Percentiles rank a stretch among this genome's conserved stretches.
These are phyloP conservation scores for Collybia mongolica DNA, from an alignment of 768 basidiomycete species.

Conservation along the genomic window DNA sequence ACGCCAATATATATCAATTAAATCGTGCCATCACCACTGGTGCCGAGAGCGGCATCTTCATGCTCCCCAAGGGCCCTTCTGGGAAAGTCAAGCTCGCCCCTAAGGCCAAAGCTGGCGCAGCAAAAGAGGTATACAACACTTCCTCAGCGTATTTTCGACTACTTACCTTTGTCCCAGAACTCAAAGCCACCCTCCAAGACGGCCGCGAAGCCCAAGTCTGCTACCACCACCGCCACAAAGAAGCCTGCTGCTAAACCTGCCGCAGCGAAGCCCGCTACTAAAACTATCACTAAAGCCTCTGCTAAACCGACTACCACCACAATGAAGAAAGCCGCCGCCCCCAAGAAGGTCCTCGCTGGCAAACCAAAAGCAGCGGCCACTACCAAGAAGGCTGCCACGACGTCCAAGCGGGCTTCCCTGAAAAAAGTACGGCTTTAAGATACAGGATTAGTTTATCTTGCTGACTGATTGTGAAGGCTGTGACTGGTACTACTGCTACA, in stretches of 20 bases:
- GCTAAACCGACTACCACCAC: constrained; percentile 11
- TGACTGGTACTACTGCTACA: constrained; percentile 47
- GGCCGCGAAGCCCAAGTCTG: constrained; percentile 30
- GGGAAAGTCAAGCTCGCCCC: constrained; percentile 68
- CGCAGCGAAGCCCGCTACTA: constrained; percentile 12
- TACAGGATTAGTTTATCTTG: not conserved
- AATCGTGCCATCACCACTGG: constrained; percentile 73
- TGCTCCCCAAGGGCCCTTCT: constrained; percentile 42
- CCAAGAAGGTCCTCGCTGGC: constrained; percentile 15
- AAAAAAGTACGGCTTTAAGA: constrained; percentile 57
- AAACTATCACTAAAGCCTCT: not conserved
- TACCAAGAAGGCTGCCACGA: constrained; percentile 20
- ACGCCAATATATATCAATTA: constrained; percentile 68
- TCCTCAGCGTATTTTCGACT: constrained; percentile 1
- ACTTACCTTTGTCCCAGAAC: constrained; percentile 30
- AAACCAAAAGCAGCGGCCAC: constrained; percentile 25
- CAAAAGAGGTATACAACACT: constrained; percentile 56
- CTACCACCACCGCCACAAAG: constrained; percentile 29
- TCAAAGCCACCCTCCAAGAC: constrained; percentile 44
- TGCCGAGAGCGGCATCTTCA: constrained; percentile 45
- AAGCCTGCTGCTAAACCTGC: constrained; percentile 27
- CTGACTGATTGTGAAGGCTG: constrained; percentile 32
- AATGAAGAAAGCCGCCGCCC: constrained; percentile 8
- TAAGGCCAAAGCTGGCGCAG: constrained; percentile 44
- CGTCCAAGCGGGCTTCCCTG: constrained; percentile 31